Base-by-base conservation (phyloP, 2,329 filamentous ascomycete genomes). In the Xylariaceae sp. region DNA sequence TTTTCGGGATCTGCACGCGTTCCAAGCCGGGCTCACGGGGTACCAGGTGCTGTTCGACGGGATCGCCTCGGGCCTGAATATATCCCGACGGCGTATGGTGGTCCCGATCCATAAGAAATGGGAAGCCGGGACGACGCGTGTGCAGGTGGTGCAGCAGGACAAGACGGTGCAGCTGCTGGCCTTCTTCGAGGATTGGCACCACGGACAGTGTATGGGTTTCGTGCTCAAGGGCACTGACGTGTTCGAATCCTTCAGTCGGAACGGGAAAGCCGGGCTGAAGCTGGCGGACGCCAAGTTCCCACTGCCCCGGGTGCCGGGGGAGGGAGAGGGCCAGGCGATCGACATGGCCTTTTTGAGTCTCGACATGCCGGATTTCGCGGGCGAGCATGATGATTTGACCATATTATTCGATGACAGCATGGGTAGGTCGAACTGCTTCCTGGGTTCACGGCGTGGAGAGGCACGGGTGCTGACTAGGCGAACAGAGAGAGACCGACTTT, bases 61-160 rank as follows among this genome's bases (percentile, higher is more conserved):
- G 5, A 60, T 84, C 33, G 86, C 86, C 5, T 67, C 72, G 6
- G 78, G 77, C 0, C 85, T 94, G 56, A 79, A 82, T 37, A 94
- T 94, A 44, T 80, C 88, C 2, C 78, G 88, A 19, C 77, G 85
- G 31, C 76, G 85, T 45, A 92, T 89, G 81, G 85, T 94, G 10
- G 86, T 94, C 12, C 86, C 86, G 0, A 90, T 94, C 45, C 84
- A 93, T 64, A 94, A 94, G 63, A 92, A 92, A 58, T 93, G 86
- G 85, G 87, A 93, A 53, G 84, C 88, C 3, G 77, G 71, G n/a
- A 72, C 71, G 23, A 85, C 85, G 7, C 77, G 89, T 22, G 67
- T 94, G 6, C 88, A 94, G 55, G 69, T 94, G 23, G 77, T 94
- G 22, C 70, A 77, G 44, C 80, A 82, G 44, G 83, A 88, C 42